phyloP scores from a whole-genome alignment of 345 rosid species.

The Punica granatum region DNA sequence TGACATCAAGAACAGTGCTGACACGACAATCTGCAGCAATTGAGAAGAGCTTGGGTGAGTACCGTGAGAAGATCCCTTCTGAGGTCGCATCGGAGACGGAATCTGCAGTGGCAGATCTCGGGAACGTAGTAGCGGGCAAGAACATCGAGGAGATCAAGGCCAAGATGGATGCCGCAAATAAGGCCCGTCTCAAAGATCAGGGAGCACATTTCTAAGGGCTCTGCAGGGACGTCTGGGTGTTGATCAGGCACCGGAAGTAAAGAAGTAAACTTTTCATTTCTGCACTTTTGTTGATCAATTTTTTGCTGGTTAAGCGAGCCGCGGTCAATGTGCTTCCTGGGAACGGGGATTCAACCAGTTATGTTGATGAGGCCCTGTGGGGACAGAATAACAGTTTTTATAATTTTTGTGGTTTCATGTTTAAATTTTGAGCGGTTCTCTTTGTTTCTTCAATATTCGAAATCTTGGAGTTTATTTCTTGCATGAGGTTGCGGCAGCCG shows the following conservation, averaged over 20 bases:
- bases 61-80: slow-evolving; percentile 65
- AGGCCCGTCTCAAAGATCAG: slow-evolving; percentile 81
- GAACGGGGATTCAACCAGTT: too few species aligned
- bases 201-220: slow-evolving; percentile 50
- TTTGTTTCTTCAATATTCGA: too few species aligned
- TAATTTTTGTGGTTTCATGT: too few species aligned
- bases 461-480: too few species aligned
- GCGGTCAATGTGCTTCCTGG: too few species aligned
- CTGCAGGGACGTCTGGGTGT: slow-evolving; percentile 51
- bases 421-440: too few species aligned
- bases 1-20: slow-evolving; percentile 61
- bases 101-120: slow-evolving; percentile 52
- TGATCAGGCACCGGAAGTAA: slow-evolving; percentile 69
- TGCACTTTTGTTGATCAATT: too few species aligned
- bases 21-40: slow-evolving; percentile 73
- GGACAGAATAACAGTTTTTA: too few species aligned
- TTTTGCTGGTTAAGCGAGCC: too few species aligned
- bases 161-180: slow-evolving; percentile 69
- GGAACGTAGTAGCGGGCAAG: slow-evolving; percentile 49
- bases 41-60: slow-evolving; percentile 77
- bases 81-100: slow-evolving; percentile 67
- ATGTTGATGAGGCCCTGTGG: too few species aligned
- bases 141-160: slow-evolving; percentile 57
- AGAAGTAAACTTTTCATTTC: slow-evolving; percentile 9
- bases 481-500: too few species aligned